These are phyloP conservation scores for Fusarium keratoplasticum DNA, from an alignment of 2,329 filamentous ascomycete species.

Conservation along the genomic window DNA sequence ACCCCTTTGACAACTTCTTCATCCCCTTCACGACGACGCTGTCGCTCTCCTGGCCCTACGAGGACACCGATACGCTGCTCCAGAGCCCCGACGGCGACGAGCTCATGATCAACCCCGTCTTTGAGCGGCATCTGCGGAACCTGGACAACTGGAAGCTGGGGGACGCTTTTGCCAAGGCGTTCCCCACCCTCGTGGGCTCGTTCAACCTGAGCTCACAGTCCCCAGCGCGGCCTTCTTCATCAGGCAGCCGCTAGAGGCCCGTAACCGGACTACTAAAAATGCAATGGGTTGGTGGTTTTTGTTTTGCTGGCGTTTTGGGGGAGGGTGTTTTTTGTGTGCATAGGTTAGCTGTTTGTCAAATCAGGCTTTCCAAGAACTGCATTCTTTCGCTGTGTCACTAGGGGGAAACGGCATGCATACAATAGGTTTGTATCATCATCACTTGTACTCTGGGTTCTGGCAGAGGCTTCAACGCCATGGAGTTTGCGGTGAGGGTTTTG, in stretches of 20 bases:
- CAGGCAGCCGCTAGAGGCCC: slow-evolving; percentile 24
- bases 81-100: slow-evolving; percentile 69
- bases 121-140: slow-evolving; percentile 81
- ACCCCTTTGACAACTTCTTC: slow-evolving; percentile 84
- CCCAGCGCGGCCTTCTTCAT: slow-evolving; percentile 29
- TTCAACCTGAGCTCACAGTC: slow-evolving; percentile 44
- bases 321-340: not conserved
- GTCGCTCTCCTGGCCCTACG: slow-evolving; percentile 86
- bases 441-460: not conserved
- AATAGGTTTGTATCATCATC: not conserved
- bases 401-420: not conserved
- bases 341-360: not conserved
- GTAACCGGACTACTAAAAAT: not conserved
- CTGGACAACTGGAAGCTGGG: slow-evolving; percentile 87
- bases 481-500: not conserved
- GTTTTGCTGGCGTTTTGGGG: not conserved
- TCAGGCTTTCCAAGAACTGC: not conserved
- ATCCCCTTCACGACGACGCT: slow-evolving; percentile 83
- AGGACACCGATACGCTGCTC: slow-evolving; percentile 76
- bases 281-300: not conserved
- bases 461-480: not conserved
- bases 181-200: slow-evolving; percentile 60
- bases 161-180: slow-evolving; percentile 72
- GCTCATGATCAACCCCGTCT: slow-evolving; percentile 85
- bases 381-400: not conserved